Conservation (phyloP, 352 stramenopile species). For the Pythium insidiosum region DNA sequence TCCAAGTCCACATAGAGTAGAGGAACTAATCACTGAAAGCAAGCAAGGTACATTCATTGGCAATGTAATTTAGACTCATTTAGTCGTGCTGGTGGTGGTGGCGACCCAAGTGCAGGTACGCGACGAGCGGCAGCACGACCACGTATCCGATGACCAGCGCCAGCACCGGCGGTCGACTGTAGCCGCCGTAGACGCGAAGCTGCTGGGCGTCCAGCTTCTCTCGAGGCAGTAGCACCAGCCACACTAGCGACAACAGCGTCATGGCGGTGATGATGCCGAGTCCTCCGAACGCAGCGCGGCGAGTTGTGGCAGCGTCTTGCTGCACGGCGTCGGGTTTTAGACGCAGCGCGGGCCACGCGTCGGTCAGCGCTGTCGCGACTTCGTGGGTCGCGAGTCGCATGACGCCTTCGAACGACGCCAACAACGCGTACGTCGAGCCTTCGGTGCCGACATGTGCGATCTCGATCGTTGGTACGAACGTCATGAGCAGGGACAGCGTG, state of each 20-base stretch:
- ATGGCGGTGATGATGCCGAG: slow-evolving; percentile 7
- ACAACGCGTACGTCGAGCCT: slow-evolving; percentile 29
- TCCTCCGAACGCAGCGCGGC: slow-evolving; percentile 10
- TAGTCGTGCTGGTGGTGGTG: too few species aligned
- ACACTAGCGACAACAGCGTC: slow-evolving; percentile 14
- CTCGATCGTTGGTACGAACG: slow-evolving; percentile 34
- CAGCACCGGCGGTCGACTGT: slow-evolving; percentile 17
- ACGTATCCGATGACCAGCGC: slow-evolving; percentile 19
- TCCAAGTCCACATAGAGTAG: too few species aligned
- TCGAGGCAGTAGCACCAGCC: slow-evolving; percentile 20
- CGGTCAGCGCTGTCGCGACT: slow-evolving; percentile 9
- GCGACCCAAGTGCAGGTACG: too few species aligned
- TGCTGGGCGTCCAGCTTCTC: slow-evolving; percentile 44
- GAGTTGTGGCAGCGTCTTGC: neutral
- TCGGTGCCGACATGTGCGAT: slow-evolving; percentile 33
- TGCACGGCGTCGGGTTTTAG: slow-evolving; percentile 2
- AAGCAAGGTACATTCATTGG: too few species aligned
- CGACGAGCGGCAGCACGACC: slow-evolving; percentile 9
- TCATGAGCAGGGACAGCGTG: slow-evolving; percentile 19
- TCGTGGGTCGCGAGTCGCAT: slow-evolving; percentile 22
- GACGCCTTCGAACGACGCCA: slow-evolving; percentile 27
- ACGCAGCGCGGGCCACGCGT: slow-evolving; percentile 1
- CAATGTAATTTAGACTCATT: too few species aligned
- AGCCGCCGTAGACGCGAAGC: slow-evolving; percentile 36
- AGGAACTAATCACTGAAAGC: too few species aligned